Conservation (phyloP, 2,329 filamentous ascomycete genomes). For the Fusarium buxicola region DNA sequence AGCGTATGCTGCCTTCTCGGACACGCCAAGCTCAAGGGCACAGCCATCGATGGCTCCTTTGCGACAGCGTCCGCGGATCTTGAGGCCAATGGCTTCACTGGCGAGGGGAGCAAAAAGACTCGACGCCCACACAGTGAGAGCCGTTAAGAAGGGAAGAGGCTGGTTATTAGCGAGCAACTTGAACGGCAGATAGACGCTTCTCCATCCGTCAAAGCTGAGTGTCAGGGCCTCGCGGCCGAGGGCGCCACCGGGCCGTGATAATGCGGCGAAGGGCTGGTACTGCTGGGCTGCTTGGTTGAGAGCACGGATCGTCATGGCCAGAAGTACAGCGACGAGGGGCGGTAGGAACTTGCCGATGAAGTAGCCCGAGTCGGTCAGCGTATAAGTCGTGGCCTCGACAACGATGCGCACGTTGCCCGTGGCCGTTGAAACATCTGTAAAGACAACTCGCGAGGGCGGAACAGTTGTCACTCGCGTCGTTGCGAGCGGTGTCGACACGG, state of each 20-base stretch:
- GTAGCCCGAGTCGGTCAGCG: slow-evolving; percentile 43
- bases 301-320: slow-evolving; percentile 55
- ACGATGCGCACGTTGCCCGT: slow-evolving; percentile 24
- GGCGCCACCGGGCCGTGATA: slow-evolving; percentile 53
- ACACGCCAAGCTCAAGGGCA: slow-evolving; percentile 37
- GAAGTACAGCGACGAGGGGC: slow-evolving; percentile 53
- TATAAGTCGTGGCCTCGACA: slow-evolving; percentile 29
- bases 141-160: slow-evolving; percentile 45
- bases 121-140: slow-evolving; percentile 19
- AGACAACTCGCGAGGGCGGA: slow-evolving; percentile 25
- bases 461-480: slow-evolving; percentile 33
- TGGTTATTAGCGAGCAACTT: slow-evolving; percentile 50
- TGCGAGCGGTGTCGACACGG: slow-evolving; percentile 15
- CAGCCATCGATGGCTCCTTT: slow-evolving; percentile 36
- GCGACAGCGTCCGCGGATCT: slow-evolving; percentile 35
- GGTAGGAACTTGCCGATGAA: slow-evolving; percentile 58
- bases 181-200: slow-evolving; percentile 52
- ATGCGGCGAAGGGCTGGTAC: slow-evolving; percentile 58
- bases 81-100: slow-evolving; percentile 39
- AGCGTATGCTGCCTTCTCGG: slow-evolving; percentile 25
- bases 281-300: slow-evolving; percentile 55
- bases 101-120: slow-evolving; percentile 32
- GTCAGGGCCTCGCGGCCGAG: slow-evolving; percentile 56
- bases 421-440: slow-evolving; percentile 26
- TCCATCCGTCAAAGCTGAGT: slow-evolving; percentile 54